These are phyloP conservation scores for Trichoderma citrinoviride DNA, from an alignment of 2,329 filamentous ascomycete species.

Conservation along the genomic window DNA sequence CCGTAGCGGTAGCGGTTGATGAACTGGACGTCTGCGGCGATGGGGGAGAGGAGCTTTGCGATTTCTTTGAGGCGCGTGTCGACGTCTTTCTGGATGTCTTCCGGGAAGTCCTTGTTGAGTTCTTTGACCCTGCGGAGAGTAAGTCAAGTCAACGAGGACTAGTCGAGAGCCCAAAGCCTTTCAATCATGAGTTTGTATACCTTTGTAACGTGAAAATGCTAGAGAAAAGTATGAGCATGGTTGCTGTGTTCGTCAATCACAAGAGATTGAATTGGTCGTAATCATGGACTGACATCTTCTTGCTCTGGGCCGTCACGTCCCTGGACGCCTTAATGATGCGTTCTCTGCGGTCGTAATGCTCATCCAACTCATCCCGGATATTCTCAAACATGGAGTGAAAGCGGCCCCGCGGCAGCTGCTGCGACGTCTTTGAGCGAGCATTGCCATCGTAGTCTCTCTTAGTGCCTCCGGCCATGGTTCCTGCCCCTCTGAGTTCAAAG, in stretches of 20 bases:
- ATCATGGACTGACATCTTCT: slow-evolving; percentile 84
- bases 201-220: slow-evolving; percentile 43
- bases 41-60: slow-evolving; percentile 60
- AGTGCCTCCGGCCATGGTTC: slow-evolving; percentile 40
- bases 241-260: too few relatives aligned
- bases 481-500: background rate
- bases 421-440: slow-evolving; percentile 39
- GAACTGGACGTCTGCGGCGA: slow-evolving; percentile 71
- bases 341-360: slow-evolving; percentile 91
- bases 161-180: too few relatives aligned
- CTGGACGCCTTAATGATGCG: slow-evolving; percentile 85
- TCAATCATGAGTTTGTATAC: slow-evolving; percentile 28
- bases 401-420: slow-evolving; percentile 38
- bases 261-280: background rate
- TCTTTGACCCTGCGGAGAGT: slow-evolving; percentile 56
- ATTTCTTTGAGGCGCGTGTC: slow-evolving; percentile 70
- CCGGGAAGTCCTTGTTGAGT: slow-evolving; percentile 61
- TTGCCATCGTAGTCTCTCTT: slow-evolving; percentile 57
- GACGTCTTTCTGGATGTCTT: slow-evolving; percentile 67
- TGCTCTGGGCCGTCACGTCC: slow-evolving; percentile 90
- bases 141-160: background rate
- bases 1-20: slow-evolving; percentile 82
- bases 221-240: background rate
- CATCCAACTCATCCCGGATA: slow-evolving; percentile 85
- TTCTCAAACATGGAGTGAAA: slow-evolving; percentile 77